A percentile compares a stretch with the other conserved stretches of the same genome.
phyloP scores from a whole-genome alignment of 148 eudicot species.

The Cornus suecica region DNA sequence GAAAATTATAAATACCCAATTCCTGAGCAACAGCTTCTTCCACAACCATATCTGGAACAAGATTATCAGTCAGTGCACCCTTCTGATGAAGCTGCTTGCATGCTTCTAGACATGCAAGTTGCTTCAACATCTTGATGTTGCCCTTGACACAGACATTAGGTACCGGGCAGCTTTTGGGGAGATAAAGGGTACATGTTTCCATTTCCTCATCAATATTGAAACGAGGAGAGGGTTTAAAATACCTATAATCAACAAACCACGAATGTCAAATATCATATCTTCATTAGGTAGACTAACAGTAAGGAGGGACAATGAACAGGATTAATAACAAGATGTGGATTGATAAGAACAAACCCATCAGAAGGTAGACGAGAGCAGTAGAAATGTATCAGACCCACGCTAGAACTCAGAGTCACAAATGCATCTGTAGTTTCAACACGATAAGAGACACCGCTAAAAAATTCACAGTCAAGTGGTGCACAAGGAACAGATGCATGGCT shows the following conservation, averaged over 20 bases:
- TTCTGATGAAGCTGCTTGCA: conserved; percentile 66
- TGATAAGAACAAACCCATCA: conserved; percentile 56
- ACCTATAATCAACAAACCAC: conserved; percentile 38
- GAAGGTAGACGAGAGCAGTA: conserved; percentile 90
- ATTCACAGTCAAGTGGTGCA: conserved; percentile 40
- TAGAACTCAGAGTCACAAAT: conserved; percentile 55
- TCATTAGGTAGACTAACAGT: neutral
- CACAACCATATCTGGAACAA: conserved; percentile 74
- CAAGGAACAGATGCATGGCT: conserved; percentile 67
- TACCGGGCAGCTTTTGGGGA: conserved; percentile 78
- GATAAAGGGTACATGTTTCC: conserved; percentile 43
- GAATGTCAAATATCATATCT: neutral
- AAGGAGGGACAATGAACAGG: conserved; percentile 3
- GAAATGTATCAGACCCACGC: conserved; percentile 60
- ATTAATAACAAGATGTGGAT: neutral
- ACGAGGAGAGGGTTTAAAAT: conserved; percentile 72
- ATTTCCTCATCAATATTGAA: conserved; percentile 38
- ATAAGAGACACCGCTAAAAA: conserved; percentile 44
- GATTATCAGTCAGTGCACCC: conserved; percentile 77
- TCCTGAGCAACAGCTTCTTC: conserved; percentile 52
- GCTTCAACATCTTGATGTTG: conserved; percentile 49
- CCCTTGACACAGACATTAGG: conserved; percentile 44
- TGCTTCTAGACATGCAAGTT: conserved; percentile 78
- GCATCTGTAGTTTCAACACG: conserved; percentile 81
- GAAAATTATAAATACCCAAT: conserved; percentile 28